Conservation (phyloP, 163 green algal species). For the Scenedesmus sp. region DNA sequence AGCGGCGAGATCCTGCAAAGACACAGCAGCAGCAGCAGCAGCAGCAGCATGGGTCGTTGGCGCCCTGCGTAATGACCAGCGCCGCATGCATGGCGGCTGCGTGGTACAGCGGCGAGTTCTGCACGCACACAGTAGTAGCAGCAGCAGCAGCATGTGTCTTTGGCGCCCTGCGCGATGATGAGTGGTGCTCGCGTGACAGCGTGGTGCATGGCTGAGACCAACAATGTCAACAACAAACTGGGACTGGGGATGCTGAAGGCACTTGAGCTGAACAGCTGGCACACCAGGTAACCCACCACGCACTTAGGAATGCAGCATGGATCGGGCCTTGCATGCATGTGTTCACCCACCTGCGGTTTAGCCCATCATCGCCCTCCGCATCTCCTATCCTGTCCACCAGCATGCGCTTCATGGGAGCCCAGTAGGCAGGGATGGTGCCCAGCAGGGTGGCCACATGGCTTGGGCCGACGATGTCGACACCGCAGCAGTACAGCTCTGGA, state of each 20-base stretch:
- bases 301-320: neutral
- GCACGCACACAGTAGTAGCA: neutral
- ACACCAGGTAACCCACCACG: neutral
- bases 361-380: neutral
- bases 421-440: slow-evolving; percentile 54
- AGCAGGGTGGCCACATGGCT: slow-evolving; percentile 55
- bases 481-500: slow-evolving; percentile 45
- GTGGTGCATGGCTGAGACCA: slow-evolving; percentile 12
- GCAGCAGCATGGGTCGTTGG: neutral
- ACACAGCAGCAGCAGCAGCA: neutral
- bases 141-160: slow-evolving; percentile 44
- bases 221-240: neutral
- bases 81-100: too few relatives aligned
- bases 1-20: slow-evolving; percentile 24
- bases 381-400: slow-evolving; percentile 3
- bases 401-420: slow-evolving; percentile 1
- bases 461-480: slow-evolving; percentile 51
- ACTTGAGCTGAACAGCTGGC: neutral
- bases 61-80: too few relatives aligned
- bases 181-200: slow-evolving; percentile 42
- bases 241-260: too few relatives aligned
- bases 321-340: neutral
- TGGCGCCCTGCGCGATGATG: slow-evolving; percentile 61
- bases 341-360: slow-evolving; percentile 54
- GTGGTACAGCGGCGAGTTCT: neutral